A percentile compares a stretch with the other conserved stretches of the same genome.
Conservation (phyloP, 805 yeast genomes). For the Torulaspora delbrueckii region DNA sequence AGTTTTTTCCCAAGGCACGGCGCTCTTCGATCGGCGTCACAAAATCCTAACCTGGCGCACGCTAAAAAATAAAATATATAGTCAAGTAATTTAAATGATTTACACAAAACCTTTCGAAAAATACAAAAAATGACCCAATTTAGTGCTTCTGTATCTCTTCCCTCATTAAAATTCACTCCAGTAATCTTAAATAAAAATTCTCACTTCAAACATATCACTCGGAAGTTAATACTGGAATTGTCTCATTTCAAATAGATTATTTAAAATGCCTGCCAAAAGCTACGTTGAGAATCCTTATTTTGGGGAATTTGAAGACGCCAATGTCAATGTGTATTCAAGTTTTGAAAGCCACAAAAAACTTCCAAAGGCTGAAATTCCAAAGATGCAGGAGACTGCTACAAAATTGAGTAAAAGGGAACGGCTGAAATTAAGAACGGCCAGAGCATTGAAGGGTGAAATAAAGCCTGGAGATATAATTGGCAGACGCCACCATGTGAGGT, state of each 20-base stretch:
- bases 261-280: neutral
- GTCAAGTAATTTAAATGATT: neutral
- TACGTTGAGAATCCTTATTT: neutral
- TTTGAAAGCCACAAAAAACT: neutral
- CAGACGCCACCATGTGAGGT: neutral
- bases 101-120: neutral
- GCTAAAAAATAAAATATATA: neutral
- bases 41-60: conserved; percentile 1
- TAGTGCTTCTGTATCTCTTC: neutral
- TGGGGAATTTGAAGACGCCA: neutral
- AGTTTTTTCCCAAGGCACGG: neutral
- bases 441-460: neutral
- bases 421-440: neutral
- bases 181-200: no score
- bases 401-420: neutral
- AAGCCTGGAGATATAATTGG: neutral
- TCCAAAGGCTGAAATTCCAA: no score
- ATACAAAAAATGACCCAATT: neutral
- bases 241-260: neutral
- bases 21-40: neutral
- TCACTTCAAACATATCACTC: no score
- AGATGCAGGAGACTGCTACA: neutral
- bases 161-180: neutral
- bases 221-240: no score
- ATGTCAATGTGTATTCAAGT: neutral